Base-by-base conservation (phyloP, 2,329 filamentous ascomycete species). In the Pyrenochaeta sp. region DNA sequence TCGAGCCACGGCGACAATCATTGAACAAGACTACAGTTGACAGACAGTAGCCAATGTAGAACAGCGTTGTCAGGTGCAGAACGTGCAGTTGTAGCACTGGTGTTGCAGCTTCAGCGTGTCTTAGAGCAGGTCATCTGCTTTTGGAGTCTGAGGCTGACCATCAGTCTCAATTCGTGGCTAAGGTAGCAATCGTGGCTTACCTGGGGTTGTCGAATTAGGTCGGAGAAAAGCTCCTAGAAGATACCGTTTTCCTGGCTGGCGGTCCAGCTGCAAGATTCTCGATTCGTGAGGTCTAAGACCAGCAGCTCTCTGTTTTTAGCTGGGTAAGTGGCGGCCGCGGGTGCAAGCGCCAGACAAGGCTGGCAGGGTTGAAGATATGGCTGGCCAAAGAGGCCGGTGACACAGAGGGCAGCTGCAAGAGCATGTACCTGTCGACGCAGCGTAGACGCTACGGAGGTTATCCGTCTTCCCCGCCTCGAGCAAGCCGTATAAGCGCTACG, bases 101-200 rank as follows among this genome's bases (percentile, higher is more conserved):
- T 42, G 42, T 46, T 49, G 47, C 52, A 37, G 37, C 10, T 36
- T 28, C 36, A 48, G 40, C 27, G 54, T 59, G 53, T 65, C 40
- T 65, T 53, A 55, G 43, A 54, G 59, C 57, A 54, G 40, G 39
- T 32, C 28, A 25, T 61, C 52, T 54, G 24, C 36, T 61, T 59
- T 61, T 32, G 58, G 52, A 50, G 24, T 13, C 42, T 58, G 52
- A 62, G 49, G 57, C 59, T 67, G 62, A 53, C 51, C 48, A n/a
- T 49, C 37, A 28, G 42, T 55, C 67, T 69, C 54, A 30, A 68
- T 72, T 64, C 37, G 66, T 59, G 46, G 32, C 40, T 56, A 57
- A 53, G 61, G 66, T 69, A 64, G 61, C 63, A 69, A 70, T 54
- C 47, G 62, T 69, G 67, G 67, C 65, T 65, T 61, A 58, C 46